A percentile compares a stretch with the other conserved stretches of the same genome.
Evolutionary conservation across 2,329 filamentous ascomycete genomes (phyloP).

Genomic region (Hymenoscyphus fraxineus): DNA sequence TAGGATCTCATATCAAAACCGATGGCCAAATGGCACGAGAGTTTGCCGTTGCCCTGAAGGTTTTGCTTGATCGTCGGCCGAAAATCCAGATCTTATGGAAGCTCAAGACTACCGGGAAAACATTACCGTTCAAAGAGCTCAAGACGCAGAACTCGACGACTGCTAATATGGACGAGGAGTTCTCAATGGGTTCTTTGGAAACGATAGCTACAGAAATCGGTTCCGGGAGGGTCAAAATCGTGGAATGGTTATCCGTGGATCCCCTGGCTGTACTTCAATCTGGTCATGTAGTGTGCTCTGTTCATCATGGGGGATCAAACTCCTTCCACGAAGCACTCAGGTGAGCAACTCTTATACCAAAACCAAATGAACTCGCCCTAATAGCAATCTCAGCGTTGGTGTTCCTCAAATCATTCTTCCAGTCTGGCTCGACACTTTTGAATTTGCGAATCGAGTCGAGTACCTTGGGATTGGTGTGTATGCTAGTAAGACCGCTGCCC

Average conservation of each 20-base stretch:
- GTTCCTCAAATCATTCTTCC: conserved; percentile 46
- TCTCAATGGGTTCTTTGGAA: conserved; percentile 11
- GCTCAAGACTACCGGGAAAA: conserved; percentile 25
- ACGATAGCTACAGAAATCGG: conserved; percentile 13
- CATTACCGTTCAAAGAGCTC: conserved; percentile 4
- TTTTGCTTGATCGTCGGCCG: conserved; percentile 34
- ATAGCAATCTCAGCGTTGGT: conserved; percentile 35
- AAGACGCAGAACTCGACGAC: neutral
- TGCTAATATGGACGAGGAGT: neutral
- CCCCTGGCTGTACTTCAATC: conserved; percentile 38
- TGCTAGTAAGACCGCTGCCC: conserved; percentile 20
- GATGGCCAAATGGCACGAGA: conserved; percentile 35
- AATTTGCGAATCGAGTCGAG: conserved; percentile 43
- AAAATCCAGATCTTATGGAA: conserved; percentile 38
- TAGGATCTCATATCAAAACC: conserved; percentile 39
- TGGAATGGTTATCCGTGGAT: conserved; percentile 41
- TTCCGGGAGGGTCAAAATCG: conserved; percentile 36
- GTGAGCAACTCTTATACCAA: conserved; percentile 30
- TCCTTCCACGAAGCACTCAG: conserved; percentile 43
- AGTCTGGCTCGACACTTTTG: conserved; percentile 45
- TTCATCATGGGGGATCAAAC: conserved; percentile 42
- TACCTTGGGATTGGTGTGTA: conserved; percentile 39
- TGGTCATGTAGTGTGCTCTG: conserved; percentile 35
- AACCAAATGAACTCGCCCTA: neutral
- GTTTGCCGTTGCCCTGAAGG: conserved; percentile 38